These are phyloP conservation scores for Somion occarium DNA, from an alignment of 1,284 basidiomycete genomes.

Conservation along the genomic window DNA sequence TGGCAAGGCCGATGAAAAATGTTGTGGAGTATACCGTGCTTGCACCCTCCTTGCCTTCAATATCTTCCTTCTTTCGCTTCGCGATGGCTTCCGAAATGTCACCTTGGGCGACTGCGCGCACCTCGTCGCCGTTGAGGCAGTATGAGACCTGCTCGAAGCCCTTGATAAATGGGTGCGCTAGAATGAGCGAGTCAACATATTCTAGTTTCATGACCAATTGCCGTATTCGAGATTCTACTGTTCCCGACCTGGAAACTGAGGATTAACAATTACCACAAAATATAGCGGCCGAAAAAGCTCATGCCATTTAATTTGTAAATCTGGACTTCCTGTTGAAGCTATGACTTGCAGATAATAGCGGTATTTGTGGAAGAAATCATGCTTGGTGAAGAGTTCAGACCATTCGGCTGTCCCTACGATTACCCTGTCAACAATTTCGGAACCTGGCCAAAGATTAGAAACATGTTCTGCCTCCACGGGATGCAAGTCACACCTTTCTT, in stretches of 20 bases:
- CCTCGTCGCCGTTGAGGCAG: slow-evolving; percentile 84
- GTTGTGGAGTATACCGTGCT: slow-evolving; percentile 88
- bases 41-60: slow-evolving; percentile 72
- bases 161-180: slow-evolving; percentile 95
- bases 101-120: slow-evolving; percentile 86
- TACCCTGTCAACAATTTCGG: slow-evolving; percentile 91
- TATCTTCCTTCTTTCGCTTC: slow-evolving; percentile 77
- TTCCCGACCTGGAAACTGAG: slow-evolving; percentile 23
- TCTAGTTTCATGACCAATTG: slow-evolving; percentile 98
- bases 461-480: no score
- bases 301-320: slow-evolving; percentile 93
- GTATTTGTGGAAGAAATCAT: slow-evolving; percentile 97
- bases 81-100: slow-evolving; percentile 72
- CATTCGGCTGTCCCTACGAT: slow-evolving; percentile 83
- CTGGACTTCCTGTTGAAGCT: slow-evolving; percentile 80
- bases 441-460: slow-evolving; percentile 47
- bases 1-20: slow-evolving; percentile 94
- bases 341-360: slow-evolving; percentile 98
- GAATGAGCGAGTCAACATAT: slow-evolving; percentile 84
- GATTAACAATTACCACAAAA: slow-evolving; percentile 1
- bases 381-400: slow-evolving; percentile 89
- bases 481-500: slow-evolving; percentile 64
- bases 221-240: slow-evolving; percentile 95
- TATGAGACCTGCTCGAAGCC: slow-evolving; percentile 88
- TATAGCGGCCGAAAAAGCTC: slow-evolving; percentile 20